These are phyloP conservation scores for Rhizophagus clarus DNA, from an alignment of 192 early-diverging fungal species.

Conservation along the genomic window DNA sequence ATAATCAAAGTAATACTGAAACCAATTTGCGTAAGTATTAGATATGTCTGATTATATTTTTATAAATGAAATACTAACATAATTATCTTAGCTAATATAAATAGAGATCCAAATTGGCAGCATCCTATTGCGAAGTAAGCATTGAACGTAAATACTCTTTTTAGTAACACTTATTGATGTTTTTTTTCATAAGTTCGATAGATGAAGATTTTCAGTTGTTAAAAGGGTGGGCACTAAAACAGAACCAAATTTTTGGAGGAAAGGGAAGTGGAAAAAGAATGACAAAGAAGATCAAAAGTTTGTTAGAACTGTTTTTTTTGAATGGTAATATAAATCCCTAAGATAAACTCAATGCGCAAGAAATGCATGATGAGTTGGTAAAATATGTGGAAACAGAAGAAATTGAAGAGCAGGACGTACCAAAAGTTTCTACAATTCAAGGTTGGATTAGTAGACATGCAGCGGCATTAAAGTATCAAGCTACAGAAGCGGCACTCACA, in stretches of 20 bases:
- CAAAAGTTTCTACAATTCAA: not conserved
- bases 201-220: not conserved
- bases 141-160: not conserved
- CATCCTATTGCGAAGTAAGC: not conserved
- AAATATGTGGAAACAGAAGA: not conserved
- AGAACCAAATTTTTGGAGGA: not conserved
- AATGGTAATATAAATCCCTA: not conserved
- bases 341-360: not conserved
- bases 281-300: not conserved
- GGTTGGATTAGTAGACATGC: not conserved
- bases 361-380: not conserved
- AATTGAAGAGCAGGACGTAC: not conserved
- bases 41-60: too few species aligned
- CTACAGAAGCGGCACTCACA: not conserved
- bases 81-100: too few species aligned
- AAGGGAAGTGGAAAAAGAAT: slow-evolving; percentile 1
- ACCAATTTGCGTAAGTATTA: too few species aligned
- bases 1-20: too few species aligned
- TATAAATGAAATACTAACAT: too few species aligned
- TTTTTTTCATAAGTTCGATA: not conserved
- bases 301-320: not conserved
- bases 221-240: not conserved
- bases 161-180: not conserved
- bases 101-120: not conserved
- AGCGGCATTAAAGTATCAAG: not conserved